phyloP scores from a whole-genome alignment of 2,329 filamentous ascomycete genomes.

The Phaeosphaeriaceae sp. region DNA sequence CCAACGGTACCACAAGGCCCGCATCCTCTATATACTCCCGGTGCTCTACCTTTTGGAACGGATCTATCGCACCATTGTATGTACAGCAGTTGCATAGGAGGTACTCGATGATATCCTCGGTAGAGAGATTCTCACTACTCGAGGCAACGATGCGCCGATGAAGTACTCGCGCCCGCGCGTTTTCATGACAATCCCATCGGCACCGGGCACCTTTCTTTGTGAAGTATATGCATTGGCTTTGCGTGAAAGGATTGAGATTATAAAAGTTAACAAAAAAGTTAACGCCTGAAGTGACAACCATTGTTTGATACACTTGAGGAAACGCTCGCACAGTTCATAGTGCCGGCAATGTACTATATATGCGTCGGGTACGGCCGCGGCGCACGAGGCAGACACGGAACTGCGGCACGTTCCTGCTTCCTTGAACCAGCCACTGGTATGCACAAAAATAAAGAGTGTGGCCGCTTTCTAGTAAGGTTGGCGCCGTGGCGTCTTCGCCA shows the following conservation, averaged over 20 bases:
- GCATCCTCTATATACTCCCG: slow-evolving; percentile 4
- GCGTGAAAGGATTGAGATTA: slow-evolving; percentile 6
- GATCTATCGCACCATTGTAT: background rate
- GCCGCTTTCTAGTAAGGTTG: no score
- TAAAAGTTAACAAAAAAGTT: slow-evolving; percentile 9
- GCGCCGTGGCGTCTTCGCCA: background rate
- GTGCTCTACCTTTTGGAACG: slow-evolving; percentile 1
- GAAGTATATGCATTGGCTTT: slow-evolving; percentile 9
- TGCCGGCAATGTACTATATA: background rate
- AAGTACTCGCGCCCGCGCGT: slow-evolving; percentile 2
- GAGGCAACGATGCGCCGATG: slow-evolving; percentile 2
- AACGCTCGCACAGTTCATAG: no score
- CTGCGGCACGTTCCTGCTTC: background rate
- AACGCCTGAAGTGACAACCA: slow-evolving; percentile 4
- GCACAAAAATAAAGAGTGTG: background rate
- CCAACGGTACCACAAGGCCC: slow-evolving; percentile 10
- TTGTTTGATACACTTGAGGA: background rate
- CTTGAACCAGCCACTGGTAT: background rate
- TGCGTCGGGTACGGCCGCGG: background rate
- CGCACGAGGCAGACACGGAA: background rate
- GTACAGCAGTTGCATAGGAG: slow-evolving; percentile 8
- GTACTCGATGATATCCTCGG: slow-evolving; percentile 10
- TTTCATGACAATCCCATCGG: slow-evolving; percentile 6
- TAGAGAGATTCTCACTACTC: slow-evolving; percentile 1
- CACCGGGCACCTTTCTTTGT: slow-evolving; percentile 6